Base-by-base conservation (phyloP, 257 asterid species). In the Linderniella brevidens region DNA sequence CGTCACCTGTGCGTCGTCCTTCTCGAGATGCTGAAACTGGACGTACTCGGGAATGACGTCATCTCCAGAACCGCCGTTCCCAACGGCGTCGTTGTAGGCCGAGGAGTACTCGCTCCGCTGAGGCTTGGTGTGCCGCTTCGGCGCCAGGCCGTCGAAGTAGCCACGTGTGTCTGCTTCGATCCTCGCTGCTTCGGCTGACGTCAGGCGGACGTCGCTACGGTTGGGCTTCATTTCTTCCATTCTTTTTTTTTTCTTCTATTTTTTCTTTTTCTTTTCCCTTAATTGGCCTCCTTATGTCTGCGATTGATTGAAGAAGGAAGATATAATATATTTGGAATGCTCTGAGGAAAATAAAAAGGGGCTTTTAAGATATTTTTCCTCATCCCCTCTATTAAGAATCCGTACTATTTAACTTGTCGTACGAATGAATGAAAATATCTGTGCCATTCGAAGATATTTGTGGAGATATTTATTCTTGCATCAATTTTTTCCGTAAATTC, bases 71-170 rank as follows among this genome's bases (percentile, higher is more conserved):
- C 45, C 53, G 47, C 12, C 36, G 12, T 58, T 10, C 36, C 79
- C 32, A 48, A 64, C 13, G 37, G 72, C 58, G 46, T 88, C 93
- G 12, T 60, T 38, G 20, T 83, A 84, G 9, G 67, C 61, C 12
- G 85, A 43, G 44, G 93, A 65, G 51, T 78, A 62, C 1, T 88
- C 97, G 58, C 97, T 88, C 17, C 97, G 86, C 54, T 76, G 93
- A 41, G 97, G 97, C 63, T 88, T 88, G 9, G 82, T 63, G 71
- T 84, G 97, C 36, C 97, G 87, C 54, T 72, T 74, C 8, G 95
- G 95, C 52, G 95, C 84, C 32, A 64, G 52, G 6, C 54, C 80
- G 35, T 84, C 95, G 49, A 78, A 84, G 69, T 78, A 63, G 11
- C 69, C 71, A 6, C 76, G 79, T n/a, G 90, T 64, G 17, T 67